Conservation (phyloP, 2,329 filamentous ascomycete species). For the Albophoma yamanashiensis region DNA sequence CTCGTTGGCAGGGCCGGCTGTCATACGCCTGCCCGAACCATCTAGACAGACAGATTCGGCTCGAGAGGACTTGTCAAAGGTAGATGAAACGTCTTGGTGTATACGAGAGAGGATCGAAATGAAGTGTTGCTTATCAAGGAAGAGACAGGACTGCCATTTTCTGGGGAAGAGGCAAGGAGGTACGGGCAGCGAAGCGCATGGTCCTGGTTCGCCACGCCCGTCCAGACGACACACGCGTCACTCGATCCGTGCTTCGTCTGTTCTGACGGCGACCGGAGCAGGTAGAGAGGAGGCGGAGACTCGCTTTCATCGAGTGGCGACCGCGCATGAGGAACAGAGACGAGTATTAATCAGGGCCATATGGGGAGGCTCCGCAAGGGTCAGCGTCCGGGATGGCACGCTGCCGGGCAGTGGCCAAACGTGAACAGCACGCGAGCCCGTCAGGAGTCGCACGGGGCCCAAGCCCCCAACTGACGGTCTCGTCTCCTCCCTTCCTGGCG, state of each 20-base stretch:
- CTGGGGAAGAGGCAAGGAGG: neutral
- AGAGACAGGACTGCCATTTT: neutral
- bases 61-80: neutral
- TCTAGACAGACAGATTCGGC: neutral
- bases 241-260: neutral
- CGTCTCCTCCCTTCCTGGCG: neutral
- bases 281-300: neutral
- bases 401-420: neutral
- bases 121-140: neutral
- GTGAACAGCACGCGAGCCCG: neutral
- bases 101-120: neutral
- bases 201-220: neutral
- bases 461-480: neutral
- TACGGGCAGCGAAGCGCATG: neutral
- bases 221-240: neutral
- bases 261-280: neutral
- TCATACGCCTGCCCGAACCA: neutral
- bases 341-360: neutral
- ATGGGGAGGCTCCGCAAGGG: neutral
- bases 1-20: slow-evolving; percentile 3
- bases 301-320: neutral
- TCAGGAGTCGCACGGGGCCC: neutral
- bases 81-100: neutral
- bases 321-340: neutral
- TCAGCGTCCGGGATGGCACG: neutral